Conservation (phyloP, 129 eudicot genomes). For the Calendula officinalis region DNA sequence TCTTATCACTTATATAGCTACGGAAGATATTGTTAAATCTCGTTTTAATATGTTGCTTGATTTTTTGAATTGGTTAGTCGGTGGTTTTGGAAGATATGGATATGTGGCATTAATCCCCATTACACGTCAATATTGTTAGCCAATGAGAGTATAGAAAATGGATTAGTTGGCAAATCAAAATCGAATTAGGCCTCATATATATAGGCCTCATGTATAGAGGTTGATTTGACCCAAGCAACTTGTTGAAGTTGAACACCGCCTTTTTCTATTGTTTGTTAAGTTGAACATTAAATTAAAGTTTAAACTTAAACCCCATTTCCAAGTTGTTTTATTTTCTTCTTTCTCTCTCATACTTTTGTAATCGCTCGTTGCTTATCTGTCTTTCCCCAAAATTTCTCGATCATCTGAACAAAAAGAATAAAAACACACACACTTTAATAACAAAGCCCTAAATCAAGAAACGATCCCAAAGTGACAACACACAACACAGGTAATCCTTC, state of each 20-base stretch:
- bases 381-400: slow-evolving; percentile 27
- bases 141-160: no score
- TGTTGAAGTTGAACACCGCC: slow-evolving; percentile 11
- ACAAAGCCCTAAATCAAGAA: slow-evolving; percentile 33
- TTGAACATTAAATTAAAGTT: no score
- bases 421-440: background rate
- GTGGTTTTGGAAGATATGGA: no score
- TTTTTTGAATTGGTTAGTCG: no score
- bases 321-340: background rate
- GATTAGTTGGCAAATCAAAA: no score
- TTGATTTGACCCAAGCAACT: background rate
- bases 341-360: slow-evolving; percentile 18
- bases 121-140: no score
- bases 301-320: slow-evolving; percentile 16
- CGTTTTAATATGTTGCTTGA: no score
- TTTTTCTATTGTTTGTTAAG: background rate
- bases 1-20: no score
- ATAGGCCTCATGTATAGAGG: no score
- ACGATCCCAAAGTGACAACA: slow-evolving; percentile 18
- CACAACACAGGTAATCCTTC: slow-evolving; percentile 45
- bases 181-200: no score
- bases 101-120: no score
- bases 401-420: slow-evolving; percentile 14
- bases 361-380: slow-evolving; percentile 37
- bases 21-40: no score